Percentiles rank a stretch among this genome's conserved stretches.
Evolutionary conservation across 164 flowering plant species (phyloP).

Genomic region (Aristolochia californica): DNA sequence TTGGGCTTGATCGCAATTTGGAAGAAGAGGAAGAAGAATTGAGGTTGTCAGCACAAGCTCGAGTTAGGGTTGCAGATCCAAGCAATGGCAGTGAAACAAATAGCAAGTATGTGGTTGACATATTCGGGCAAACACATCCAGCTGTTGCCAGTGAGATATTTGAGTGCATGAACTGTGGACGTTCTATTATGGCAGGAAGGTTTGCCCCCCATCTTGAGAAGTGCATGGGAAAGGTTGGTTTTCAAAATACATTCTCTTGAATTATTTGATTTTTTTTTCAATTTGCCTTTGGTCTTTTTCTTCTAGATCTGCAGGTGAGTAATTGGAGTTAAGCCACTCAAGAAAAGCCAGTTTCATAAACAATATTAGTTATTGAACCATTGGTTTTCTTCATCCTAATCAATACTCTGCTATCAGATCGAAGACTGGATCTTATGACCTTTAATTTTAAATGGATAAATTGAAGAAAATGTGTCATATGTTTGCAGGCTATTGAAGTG

Average conservation of each 20-base stretch:
- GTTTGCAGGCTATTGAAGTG: too few species aligned
- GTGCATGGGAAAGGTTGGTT: constrained; percentile 93
- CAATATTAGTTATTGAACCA: too few species aligned
- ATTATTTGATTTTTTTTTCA: not conserved
- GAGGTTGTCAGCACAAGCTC: constrained; percentile 76
- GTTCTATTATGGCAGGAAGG: constrained; percentile 76
- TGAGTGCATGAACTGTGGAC: constrained; percentile 95
- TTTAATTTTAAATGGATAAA: too few species aligned
- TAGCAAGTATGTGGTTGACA: constrained; percentile 76
- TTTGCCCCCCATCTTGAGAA: constrained; percentile 97
- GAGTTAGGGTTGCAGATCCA: constrained; percentile 72
- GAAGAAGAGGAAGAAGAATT: constrained; percentile 74
- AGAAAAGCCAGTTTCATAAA: too few species aligned
- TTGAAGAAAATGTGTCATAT: too few species aligned
- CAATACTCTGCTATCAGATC: too few species aligned
- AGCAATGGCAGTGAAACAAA: constrained; percentile 61
- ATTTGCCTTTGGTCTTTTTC: not conserved
- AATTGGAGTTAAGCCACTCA: too few species aligned
- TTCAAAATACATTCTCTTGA: not conserved
- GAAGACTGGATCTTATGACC: too few species aligned
- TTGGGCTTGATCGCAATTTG: constrained; percentile 81
- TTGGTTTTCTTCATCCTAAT: too few species aligned
- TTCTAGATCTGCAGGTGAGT: not conserved
- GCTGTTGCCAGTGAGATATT: constrained; percentile 75
- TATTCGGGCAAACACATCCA: constrained; percentile 96